Conservation (phyloP, 768 basidiomycete species). For the Clavaria fumosa region DNA sequence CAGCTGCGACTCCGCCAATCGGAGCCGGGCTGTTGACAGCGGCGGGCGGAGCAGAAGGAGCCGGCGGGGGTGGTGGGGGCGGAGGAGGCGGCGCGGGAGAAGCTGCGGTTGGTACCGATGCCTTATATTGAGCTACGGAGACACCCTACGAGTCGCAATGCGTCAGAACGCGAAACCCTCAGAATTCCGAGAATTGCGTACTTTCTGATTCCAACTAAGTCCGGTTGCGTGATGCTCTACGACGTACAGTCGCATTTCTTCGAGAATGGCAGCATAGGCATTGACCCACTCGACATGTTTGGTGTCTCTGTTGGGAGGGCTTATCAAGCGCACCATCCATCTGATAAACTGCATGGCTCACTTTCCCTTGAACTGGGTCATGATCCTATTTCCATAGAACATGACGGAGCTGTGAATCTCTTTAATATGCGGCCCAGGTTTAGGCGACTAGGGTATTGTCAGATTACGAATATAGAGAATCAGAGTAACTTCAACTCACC, state of each 20-base stretch:
- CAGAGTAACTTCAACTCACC: conserved; percentile 29
- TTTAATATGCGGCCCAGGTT: conserved; percentile 64
- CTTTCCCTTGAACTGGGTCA: conserved; percentile 92
- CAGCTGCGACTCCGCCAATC: conserved; percentile 50
- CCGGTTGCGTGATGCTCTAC: conserved; percentile 78
- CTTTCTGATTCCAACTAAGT: conserved; percentile 78
- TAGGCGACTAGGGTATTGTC: conserved; percentile 33
- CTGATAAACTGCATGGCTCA: too few relatives aligned
- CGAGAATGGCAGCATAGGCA: conserved; percentile 50
- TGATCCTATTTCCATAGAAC: conserved; percentile 82
- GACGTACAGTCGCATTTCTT: conserved; percentile 70
- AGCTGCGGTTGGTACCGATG: conserved; percentile 21
- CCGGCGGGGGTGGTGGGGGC: conserved; percentile 39
- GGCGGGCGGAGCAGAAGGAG: conserved; percentile 28
- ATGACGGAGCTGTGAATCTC: conserved; percentile 76
- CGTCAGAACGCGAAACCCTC: too few relatives aligned
- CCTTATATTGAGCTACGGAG: conserved; percentile 37
- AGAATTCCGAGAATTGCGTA: too few relatives aligned
- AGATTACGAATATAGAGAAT: neutral
- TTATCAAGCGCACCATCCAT: too few relatives aligned
- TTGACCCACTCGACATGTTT: conserved; percentile 85
- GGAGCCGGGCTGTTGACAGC: conserved; percentile 22
- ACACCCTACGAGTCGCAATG: conserved; percentile 50
- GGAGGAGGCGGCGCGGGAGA: conserved; percentile 34
- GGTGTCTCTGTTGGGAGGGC: conserved; percentile 75